These are phyloP conservation scores for Chlorencoelia australis DNA, from an alignment of 2,329 filamentous ascomycete genomes.

Conservation along the genomic window DNA sequence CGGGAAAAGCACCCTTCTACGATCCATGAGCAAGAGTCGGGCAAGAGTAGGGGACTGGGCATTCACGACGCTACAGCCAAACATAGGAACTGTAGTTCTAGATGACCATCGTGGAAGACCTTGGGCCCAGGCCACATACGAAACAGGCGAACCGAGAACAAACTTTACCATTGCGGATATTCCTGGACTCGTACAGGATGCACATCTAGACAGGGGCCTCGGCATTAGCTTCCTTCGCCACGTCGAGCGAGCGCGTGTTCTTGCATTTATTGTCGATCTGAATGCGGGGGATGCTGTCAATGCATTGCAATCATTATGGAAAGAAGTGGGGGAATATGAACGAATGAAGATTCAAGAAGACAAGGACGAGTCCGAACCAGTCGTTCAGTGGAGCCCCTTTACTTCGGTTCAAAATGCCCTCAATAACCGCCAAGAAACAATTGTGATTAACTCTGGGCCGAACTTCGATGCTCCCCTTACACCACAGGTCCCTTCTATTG, in stretches of 20 bases:
- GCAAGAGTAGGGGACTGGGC: conserved; percentile 90
- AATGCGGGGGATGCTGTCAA: conserved; percentile 66
- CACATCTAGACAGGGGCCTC: conserved; percentile 83
- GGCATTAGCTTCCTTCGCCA: conserved; percentile 89
- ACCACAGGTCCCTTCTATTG: conserved; percentile 41
- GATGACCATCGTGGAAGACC: conserved; percentile 78
- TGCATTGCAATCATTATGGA: conserved; percentile 77
- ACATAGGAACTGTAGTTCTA: conserved; percentile 89
- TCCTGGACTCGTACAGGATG: conserved; percentile 83
- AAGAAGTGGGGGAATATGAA: conserved; percentile 79
- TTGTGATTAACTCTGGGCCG: conserved; percentile 17
- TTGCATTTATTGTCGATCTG: conserved; percentile 90
- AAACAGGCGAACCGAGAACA: conserved; percentile 49
- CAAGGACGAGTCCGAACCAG: conserved; percentile 54
- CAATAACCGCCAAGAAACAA: conserved; percentile 22
- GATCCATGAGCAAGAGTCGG: conserved; percentile 78
- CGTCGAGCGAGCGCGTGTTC: conserved; percentile 83
- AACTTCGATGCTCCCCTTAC: conserved; percentile 19
- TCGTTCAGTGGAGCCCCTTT: conserved; percentile 45
- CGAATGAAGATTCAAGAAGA: conserved; percentile 58
- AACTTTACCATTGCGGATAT: conserved; percentile 94
- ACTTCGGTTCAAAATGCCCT: conserved; percentile 33
- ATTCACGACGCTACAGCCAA: conserved; percentile 90
- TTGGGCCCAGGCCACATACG: conserved; percentile 31
- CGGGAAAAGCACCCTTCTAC: conserved; percentile 85